Conservation (phyloP, 148 eudicot species). For the Silene conica region DNA sequence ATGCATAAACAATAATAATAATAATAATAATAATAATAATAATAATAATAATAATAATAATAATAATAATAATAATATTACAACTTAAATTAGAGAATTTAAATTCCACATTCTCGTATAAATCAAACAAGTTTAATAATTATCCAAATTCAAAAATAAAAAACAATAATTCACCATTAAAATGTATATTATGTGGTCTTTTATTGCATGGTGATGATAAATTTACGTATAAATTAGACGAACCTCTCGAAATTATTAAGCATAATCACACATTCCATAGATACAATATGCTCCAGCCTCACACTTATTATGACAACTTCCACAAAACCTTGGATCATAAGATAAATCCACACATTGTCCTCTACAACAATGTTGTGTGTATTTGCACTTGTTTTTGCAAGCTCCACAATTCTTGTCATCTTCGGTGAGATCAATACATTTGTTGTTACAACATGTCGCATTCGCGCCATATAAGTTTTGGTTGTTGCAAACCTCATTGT, state of each 20-base stretch:
- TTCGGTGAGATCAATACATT: constrained; percentile 44
- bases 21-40: too few species aligned
- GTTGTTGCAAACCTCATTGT: constrained; percentile 34
- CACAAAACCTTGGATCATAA: constrained; percentile 59
- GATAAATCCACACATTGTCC: constrained; percentile 52
- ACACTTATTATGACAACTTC: constrained; percentile 52
- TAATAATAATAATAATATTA: constrained; percentile 15
- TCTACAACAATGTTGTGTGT: constrained; percentile 42
- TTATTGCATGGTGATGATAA: constrained; percentile 22
- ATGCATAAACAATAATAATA: not conserved
- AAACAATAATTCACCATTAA: constrained; percentile 15
- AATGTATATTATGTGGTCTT: constrained; percentile 12
- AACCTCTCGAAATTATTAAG: constrained; percentile 29
- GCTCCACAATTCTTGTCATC: constrained; percentile 52
- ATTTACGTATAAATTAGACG: constrained; percentile 15
- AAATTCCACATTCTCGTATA: not conserved
- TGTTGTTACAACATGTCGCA: constrained; percentile 65
- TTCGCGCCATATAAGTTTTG: constrained; percentile 18
- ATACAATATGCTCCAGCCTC: constrained; percentile 30
- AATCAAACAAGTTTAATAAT: not conserved
- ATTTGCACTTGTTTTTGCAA: constrained; percentile 51
- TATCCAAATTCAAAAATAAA: not conserved
- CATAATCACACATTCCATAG: constrained; percentile 67
- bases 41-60: too few species aligned
- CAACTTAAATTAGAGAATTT: not conserved